Evolutionary conservation across 768 basidiomycete genomes (phyloP), one percentile per base, ranked within the genome.

Genomic region (Multifurca ochricompacta): DNA sequence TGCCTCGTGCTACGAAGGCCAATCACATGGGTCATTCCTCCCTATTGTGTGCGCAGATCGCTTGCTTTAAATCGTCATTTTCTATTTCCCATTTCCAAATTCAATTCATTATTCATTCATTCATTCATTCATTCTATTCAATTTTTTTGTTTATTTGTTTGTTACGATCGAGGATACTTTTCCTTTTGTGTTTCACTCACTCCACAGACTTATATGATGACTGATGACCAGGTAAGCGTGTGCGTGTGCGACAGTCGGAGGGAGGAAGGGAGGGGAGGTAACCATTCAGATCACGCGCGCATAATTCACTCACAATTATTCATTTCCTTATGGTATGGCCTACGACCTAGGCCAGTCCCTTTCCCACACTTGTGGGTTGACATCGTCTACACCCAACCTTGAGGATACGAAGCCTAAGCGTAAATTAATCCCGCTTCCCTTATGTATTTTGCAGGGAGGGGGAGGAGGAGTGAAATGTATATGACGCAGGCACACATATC

Each of bases 41-140:
- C 55, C 55, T 46, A 56, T 56, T 56, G 55, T 56, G 55, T 56
- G 23, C 16, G 54, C 54, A 44, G 54, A 56, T 56, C 54, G 53
- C 41, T 42, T 56, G 48, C 48, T 46, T n/a, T 51, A 46, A 50
- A 46, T 51, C 54, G 54, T 56, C 43, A 46, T 44, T 27, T 36
- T 34, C n/a, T n/a, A n/a, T n/a, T n/a, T n/a, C n/a, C n/a, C n/a
- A n/a, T n/a, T n/a, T n/a, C n/a, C n/a, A n/a, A n/a, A n/a, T n/a
- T n/a, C n/a, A n/a, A n/a, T n/a, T n/a, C n/a, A n/a, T n/a, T n/a
- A n/a, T n/a, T n/a, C n/a, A n/a, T n/a, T n/a, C n/a, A n/a, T n/a
- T n/a, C n/a, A n/a, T n/a, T n/a, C n/a, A n/a, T n/a, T n/a, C n/a
- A n/a, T n/a, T n/a, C n/a, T n/a, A n/a, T n/a, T n/a, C n/a, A n/a